Conservation (phyloP, 2,329 filamentous ascomycete species). For the Talaromyces atroroseus region DNA sequence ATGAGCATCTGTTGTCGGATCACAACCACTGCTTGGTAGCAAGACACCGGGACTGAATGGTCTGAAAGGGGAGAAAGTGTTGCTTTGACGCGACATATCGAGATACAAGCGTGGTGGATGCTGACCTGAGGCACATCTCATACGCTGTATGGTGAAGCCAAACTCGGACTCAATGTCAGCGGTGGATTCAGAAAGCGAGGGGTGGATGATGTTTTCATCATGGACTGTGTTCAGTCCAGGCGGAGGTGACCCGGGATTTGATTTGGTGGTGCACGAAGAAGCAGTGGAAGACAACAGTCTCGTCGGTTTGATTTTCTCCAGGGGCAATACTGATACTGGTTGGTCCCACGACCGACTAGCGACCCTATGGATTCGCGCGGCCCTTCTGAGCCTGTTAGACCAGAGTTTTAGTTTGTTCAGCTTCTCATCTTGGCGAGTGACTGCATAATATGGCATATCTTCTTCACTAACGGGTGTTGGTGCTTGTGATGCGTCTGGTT, state of each 20-base stretch:
- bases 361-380: not conserved
- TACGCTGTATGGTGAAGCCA: conserved; percentile 3
- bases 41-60: conserved; percentile 5
- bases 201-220: not conserved
- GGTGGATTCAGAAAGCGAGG: conserved; percentile 2
- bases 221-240: not conserved
- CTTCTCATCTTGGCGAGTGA: not conserved
- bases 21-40: not conserved
- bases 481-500: not conserved
- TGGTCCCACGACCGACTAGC: not conserved
- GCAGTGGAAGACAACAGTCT: not conserved
- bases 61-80: conserved; percentile 1
- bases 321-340: not conserved
- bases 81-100: conserved; percentile 2
- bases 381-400: conserved; percentile 1
- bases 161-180: conserved; percentile 6
- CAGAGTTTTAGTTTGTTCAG: not conserved
- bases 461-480: not conserved
- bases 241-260: not conserved
- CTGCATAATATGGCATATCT: not conserved
- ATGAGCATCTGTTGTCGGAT: not conserved
- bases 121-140: not conserved
- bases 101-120: conserved; percentile 3
- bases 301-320: not conserved
- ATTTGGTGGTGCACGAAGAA: not conserved